Percentiles rank a stretch among this genome's conserved stretches.
These are phyloP conservation scores for Cladosporium sp. DNA, from an alignment of 2,329 filamentous ascomycete species.

Conservation along the genomic window DNA sequence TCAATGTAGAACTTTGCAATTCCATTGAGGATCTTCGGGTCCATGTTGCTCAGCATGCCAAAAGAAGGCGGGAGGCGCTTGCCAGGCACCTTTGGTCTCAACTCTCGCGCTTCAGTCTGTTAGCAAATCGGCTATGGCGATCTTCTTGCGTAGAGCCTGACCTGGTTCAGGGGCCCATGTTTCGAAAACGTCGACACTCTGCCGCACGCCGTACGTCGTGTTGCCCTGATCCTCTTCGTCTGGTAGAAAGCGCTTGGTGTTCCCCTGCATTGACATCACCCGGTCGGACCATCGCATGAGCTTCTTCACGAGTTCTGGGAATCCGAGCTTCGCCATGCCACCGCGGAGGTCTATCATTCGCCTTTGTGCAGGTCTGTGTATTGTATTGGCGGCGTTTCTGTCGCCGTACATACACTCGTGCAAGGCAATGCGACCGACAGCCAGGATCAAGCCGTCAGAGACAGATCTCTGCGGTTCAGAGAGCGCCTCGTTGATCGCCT, in stretches of 20 bases:
- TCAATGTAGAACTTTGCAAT: constrained; percentile 8
- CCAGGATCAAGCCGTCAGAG: constrained; percentile 24
- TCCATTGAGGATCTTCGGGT: background rate
- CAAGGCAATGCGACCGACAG: constrained; percentile 29
- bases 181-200: constrained; percentile 27
- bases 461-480: constrained; percentile 16
- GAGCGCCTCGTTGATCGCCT: constrained; percentile 24
- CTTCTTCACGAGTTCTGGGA: constrained; percentile 28
- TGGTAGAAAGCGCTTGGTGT: constrained; percentile 24
- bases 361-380: constrained; percentile 29
- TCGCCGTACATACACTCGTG: constrained; percentile 32
- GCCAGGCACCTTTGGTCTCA: background rate
- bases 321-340: constrained; percentile 24
- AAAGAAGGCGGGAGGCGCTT: background rate
- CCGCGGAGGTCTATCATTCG: constrained; percentile 30
- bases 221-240: constrained; percentile 23
- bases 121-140: constrained; percentile 24
- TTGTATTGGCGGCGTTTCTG: constrained; percentile 22
- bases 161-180: constrained; percentile 27
- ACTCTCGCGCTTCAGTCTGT: constrained; percentile 9
- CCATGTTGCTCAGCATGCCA: background rate
- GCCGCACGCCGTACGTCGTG: constrained; percentile 17
- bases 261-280: constrained; percentile 29
- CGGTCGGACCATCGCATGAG: constrained; percentile 29
- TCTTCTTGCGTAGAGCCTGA: constrained; percentile 24